Conservation (phyloP, 179 eudicot species). For the Spergularia azorica region DNA sequence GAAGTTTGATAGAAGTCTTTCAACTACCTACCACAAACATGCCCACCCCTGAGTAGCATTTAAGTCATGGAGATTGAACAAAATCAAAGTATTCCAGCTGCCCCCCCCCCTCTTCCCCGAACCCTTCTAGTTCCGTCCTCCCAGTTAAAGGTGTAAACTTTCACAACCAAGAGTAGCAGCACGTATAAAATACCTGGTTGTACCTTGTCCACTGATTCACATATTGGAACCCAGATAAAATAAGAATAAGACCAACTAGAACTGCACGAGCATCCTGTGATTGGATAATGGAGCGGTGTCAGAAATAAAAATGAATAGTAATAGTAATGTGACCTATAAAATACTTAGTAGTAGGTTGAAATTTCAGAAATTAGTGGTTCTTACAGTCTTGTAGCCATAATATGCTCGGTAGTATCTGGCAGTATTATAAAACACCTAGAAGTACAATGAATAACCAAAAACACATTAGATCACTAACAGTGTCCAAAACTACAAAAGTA, state of each 20-base stretch:
- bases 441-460: constrained; percentile 8
- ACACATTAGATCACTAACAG: constrained; percentile 1
- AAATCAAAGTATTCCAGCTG: not conserved
- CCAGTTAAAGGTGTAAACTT: not conserved
- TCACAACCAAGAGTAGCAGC: not conserved
- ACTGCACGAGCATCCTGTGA: constrained; percentile 97
- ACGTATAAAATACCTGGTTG: constrained; percentile 65
- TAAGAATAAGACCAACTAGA: constrained; percentile 83
- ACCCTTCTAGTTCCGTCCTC: not conserved
- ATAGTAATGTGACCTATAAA: not conserved
- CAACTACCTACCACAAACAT: not conserved
- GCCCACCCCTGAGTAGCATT: constrained; percentile 6
- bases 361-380: constrained; percentile 16
- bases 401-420: constrained; percentile 93
- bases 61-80: not conserved
- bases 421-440: constrained; percentile 84
- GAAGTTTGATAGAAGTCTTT: not conserved
- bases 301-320: not conserved
- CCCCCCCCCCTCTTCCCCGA: not conserved
- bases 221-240: constrained; percentile 90
- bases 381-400: constrained; percentile 94
- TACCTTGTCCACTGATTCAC: constrained; percentile 97
- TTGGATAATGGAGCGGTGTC: constrained; percentile 20
- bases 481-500: not conserved
- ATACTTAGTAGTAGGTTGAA: not conserved